These are phyloP conservation scores for Sapria himalayana DNA, from an alignment of 345 rosid species.

Conservation along the genomic window DNA sequence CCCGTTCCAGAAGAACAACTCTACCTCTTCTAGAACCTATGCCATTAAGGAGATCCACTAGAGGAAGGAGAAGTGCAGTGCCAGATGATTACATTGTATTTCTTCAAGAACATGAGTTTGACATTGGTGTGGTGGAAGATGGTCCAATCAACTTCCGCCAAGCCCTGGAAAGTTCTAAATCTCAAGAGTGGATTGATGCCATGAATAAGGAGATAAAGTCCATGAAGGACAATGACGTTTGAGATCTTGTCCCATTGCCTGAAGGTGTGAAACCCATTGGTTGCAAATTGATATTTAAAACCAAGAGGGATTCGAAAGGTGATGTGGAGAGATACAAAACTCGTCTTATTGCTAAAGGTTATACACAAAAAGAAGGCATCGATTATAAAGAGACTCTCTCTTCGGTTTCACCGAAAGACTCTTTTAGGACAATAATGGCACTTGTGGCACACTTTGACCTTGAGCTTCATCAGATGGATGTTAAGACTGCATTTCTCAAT, in stretches of 20 bases:
- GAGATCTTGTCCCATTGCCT: background rate
- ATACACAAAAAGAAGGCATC: background rate
- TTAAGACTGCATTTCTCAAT: too few relatives aligned
- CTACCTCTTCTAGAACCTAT: too few relatives aligned
- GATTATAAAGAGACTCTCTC: background rate
- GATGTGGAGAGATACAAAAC: conserved; percentile 1
- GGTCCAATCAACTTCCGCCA: background rate
- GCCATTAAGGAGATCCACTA: too few relatives aligned
- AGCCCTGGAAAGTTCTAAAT: background rate
- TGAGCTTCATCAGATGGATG: conserved; percentile 3
- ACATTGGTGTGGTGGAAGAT: too few relatives aligned
- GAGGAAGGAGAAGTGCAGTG: too few relatives aligned
- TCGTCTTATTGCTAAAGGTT: background rate
- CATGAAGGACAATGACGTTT: background rate
- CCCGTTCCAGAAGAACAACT: too few relatives aligned
- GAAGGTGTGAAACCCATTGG: conserved; percentile 5
- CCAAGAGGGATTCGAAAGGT: conserved; percentile 5
- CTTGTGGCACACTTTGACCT: background rate
- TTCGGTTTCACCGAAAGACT: background rate
- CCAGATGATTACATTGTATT: background rate
- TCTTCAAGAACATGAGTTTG: too few relatives aligned
- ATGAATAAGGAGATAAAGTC: background rate
- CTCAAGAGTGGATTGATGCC: background rate
- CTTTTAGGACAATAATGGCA: background rate
- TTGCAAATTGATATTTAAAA: conserved; percentile 2